phyloP scores from a whole-genome alignment of 2,329 filamentous ascomycete genomes.

The Pseudohalonectria lignicola region DNA sequence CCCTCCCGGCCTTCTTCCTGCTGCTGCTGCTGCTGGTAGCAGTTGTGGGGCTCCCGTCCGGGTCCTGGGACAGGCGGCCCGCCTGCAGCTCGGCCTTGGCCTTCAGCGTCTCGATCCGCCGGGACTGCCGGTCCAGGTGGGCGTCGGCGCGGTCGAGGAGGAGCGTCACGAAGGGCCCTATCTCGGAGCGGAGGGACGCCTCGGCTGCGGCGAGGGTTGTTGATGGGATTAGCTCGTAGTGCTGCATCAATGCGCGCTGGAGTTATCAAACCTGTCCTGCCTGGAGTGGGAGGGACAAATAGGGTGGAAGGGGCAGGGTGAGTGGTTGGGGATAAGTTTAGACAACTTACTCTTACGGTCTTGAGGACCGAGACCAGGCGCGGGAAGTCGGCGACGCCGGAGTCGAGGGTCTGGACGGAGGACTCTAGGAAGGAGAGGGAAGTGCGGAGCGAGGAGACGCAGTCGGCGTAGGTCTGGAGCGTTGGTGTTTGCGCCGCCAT shows the following conservation, averaged over 20 bases:
- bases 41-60: constrained; percentile 1
- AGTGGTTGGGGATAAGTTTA: no score
- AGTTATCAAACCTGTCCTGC: no score
- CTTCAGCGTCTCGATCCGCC: constrained; percentile 73
- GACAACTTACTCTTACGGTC: constrained; percentile 41
- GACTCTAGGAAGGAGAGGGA: constrained; percentile 52
- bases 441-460: constrained; percentile 46
- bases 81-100: constrained; percentile 77
- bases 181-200: constrained; percentile 74
- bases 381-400: constrained; percentile 47
- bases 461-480: constrained; percentile 36
- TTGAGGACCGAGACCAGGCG: constrained; percentile 44
- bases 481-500: background rate
- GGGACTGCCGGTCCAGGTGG: constrained; percentile 71
- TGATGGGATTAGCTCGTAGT: constrained; percentile 88
- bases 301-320: no score
- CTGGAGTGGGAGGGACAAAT: no score
- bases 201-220: constrained; percentile 73
- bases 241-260: no score
- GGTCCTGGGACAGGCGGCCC: constrained; percentile 38
- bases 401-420: constrained; percentile 44
- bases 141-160: constrained; percentile 74
- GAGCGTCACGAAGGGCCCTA: constrained; percentile 72
- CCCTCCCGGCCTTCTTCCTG: constrained; percentile 12
- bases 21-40: constrained; percentile 6